Evolutionary conservation across 305 asterid genomes (phyloP).

Genomic region (Petunia hybrid): DNA sequence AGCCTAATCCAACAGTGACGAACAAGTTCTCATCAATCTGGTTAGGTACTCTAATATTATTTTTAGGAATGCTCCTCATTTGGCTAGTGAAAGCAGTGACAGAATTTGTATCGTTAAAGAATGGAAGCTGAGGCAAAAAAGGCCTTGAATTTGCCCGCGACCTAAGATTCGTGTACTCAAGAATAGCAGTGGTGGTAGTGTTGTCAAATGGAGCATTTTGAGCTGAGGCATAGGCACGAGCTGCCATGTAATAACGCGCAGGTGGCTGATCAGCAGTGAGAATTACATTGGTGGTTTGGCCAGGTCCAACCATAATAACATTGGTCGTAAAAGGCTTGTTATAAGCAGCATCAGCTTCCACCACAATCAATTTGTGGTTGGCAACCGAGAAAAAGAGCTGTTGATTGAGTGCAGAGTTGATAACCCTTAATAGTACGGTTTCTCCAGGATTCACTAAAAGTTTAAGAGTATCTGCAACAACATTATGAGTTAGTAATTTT

Average conservation of each 20-base stretch:
- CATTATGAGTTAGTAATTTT: not conserved
- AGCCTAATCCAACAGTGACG: constrained; percentile 77
- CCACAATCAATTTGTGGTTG: constrained; percentile 71
- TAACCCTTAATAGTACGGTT: constrained; percentile 63
- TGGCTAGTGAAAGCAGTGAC: constrained; percentile 67
- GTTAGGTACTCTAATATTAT: constrained; percentile 47
- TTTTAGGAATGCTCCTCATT: constrained; percentile 49
- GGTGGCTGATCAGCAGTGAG: constrained; percentile 66
- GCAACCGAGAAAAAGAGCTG: constrained; percentile 73
- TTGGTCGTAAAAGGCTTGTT: constrained; percentile 62
- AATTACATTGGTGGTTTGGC: constrained; percentile 79
- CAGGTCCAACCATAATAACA: constrained; percentile 77
- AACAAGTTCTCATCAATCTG: constrained; percentile 64
- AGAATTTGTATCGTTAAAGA: constrained; percentile 64
- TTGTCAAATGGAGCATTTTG: constrained; percentile 75
- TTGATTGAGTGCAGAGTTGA: constrained; percentile 86
- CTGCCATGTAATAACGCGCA: constrained; percentile 71
- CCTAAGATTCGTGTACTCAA: constrained; percentile 53
- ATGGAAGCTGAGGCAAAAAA: constrained; percentile 57
- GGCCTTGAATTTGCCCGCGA: constrained; percentile 47
- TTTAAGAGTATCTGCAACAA: constrained; percentile 56
- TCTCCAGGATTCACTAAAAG: constrained; percentile 60
- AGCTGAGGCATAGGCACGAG: constrained; percentile 66
- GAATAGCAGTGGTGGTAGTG: constrained; percentile 72
- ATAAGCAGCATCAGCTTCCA: constrained; percentile 70